A percentile compares a stretch with the other conserved stretches of the same genome.
phyloP scores from a whole-genome alignment of 2,329 filamentous ascomycete species.

The Harringtonia lauricola region DNA sequence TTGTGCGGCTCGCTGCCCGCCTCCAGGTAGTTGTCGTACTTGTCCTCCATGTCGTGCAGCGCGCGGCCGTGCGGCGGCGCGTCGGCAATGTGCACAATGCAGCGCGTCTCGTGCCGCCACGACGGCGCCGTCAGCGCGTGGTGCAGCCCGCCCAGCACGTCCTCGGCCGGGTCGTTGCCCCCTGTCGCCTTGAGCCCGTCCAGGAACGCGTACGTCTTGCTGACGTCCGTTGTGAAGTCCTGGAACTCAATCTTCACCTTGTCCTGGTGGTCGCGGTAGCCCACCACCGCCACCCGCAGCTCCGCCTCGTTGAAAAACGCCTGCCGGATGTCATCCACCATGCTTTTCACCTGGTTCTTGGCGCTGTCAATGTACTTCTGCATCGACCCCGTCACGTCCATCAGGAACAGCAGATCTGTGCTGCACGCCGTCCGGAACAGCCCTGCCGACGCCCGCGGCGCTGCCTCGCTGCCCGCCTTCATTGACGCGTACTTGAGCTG shows the following conservation, averaged over 20 bases:
- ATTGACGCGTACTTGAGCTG: constrained; percentile 10
- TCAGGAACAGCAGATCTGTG: constrained; percentile 25
- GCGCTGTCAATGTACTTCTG: constrained; percentile 18
- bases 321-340: constrained; percentile 20
- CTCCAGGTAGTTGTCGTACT: constrained; percentile 12
- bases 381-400: constrained; percentile 26
- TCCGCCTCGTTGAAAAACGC: constrained; percentile 22
- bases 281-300: constrained; percentile 23
- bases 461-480: constrained; percentile 1
- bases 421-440: constrained; percentile 22
- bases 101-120: constrained; percentile 23
- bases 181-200: constrained; percentile 14
- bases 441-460: constrained; percentile 11
- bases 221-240: constrained; percentile 17
- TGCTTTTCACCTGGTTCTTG: constrained; percentile 22
- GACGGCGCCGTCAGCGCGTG: constrained; percentile 19
- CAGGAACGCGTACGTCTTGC: constrained; percentile 16
- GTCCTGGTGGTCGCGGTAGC: constrained; percentile 24
- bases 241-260: constrained; percentile 16
- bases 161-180: constrained; percentile 22
- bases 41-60: constrained; percentile 12
- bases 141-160: constrained; percentile 23
- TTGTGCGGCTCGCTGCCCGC: constrained; percentile 19
- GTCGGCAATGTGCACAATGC: constrained; percentile 22
- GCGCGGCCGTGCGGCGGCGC: constrained; percentile 19